Evolutionary conservation across 495 filamentous ascomycete genomes (phyloP).

Genomic region (Neurospora sp.): DNA sequence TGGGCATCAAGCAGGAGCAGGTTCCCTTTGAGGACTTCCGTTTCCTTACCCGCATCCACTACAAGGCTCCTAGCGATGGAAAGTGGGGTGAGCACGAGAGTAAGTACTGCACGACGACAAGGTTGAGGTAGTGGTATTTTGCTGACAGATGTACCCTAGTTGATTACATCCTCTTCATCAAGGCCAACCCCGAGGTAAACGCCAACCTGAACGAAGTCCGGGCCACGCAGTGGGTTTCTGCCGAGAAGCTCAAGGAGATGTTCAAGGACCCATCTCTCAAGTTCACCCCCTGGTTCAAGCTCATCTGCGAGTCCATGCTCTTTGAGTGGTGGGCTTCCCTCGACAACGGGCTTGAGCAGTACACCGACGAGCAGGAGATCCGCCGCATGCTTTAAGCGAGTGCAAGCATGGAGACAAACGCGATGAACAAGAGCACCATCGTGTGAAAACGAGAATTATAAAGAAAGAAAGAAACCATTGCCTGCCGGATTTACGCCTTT

Average conservation of each 20-base stretch:
- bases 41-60: constrained; percentile 95
- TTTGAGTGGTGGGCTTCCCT: constrained; percentile 98
- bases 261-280: constrained; percentile 68
- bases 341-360: constrained; percentile 70
- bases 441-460: background rate
- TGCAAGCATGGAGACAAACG: background rate
- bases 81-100: constrained; percentile 99
- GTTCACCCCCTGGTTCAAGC: constrained; percentile 99
- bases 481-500: background rate
- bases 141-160: constrained; percentile 43
- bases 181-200: constrained; percentile 75
- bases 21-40: constrained; percentile 87
- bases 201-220: constrained; percentile 80
- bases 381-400: constrained; percentile 54
- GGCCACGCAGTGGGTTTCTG: constrained; percentile 71
- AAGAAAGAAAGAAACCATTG: background rate
- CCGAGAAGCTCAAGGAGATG: constrained; percentile 73
- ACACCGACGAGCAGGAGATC: constrained; percentile 76
- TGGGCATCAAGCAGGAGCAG: constrained; percentile 83
- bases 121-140: background rate
- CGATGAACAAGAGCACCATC: background rate
- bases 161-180: constrained; percentile 98
- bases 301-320: constrained; percentile 95
- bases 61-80: constrained; percentile 92
- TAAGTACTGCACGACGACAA: constrained; percentile 34